phyloP scores from a whole-genome alignment of 208 protist species.

The Trypanosoma melophagium region DNA sequence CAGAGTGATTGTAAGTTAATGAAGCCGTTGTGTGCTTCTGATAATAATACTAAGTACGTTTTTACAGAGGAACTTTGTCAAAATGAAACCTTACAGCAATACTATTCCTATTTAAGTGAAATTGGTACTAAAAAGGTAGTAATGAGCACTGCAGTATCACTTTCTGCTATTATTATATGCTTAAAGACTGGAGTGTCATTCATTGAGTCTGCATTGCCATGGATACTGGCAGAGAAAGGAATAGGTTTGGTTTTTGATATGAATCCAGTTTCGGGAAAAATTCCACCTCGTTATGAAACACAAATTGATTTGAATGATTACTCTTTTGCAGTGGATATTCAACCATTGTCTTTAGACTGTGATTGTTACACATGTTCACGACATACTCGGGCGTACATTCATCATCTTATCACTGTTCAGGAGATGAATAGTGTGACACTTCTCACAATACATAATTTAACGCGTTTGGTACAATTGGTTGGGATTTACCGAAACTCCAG shows the following conservation, averaged over 20 bases:
- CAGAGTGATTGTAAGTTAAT: slow-evolving; percentile 23
- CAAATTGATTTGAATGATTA: slow-evolving; percentile 80
- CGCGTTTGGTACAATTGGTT: slow-evolving; percentile 39
- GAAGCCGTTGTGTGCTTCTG: slow-evolving; percentile 26
- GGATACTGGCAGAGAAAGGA: slow-evolving; percentile 74
- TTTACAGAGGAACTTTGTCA: slow-evolving; percentile 19
- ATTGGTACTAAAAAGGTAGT: slow-evolving; percentile 12
- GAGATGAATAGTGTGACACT: slow-evolving; percentile 90
- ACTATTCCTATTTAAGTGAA: slow-evolving; percentile 35
- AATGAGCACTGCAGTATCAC: slow-evolving; percentile 47
- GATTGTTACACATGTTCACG: slow-evolving; percentile 75
- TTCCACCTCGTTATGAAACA: slow-evolving; percentile 17
- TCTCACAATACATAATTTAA: slow-evolving; percentile 81
- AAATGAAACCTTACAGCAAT: slow-evolving; percentile 41
- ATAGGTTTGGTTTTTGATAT: slow-evolving; percentile 45
- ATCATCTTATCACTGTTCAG: slow-evolving; percentile 86
- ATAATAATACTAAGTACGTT: slow-evolving; percentile 32
- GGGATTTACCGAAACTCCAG: slow-evolving; percentile 28
- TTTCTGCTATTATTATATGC: slow-evolving; percentile 47
- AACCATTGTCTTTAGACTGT: slow-evolving; percentile 51
- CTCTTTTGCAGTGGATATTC: slow-evolving; percentile 59
- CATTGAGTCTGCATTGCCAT: slow-evolving; percentile 75
- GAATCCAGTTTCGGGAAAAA: not conserved
- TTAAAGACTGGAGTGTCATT: slow-evolving; percentile 45
- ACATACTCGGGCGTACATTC: slow-evolving; percentile 81